These are phyloP conservation scores for Trichomonascaceae sp. DNA, from an alignment of 1,139 yeast genomes.

Conservation along the genomic window DNA sequence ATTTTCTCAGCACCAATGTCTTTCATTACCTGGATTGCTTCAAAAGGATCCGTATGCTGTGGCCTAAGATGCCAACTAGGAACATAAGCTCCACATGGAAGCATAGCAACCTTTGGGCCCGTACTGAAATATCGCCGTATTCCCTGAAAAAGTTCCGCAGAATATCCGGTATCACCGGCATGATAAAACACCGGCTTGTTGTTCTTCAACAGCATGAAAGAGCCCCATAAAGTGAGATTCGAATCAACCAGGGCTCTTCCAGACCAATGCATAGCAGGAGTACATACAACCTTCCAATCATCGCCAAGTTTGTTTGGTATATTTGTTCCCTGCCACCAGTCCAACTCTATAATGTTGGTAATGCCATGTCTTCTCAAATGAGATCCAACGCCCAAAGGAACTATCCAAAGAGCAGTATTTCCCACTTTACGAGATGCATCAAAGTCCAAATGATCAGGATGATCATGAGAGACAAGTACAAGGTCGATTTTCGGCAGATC, in stretches of 20 bases:
- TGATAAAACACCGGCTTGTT: slow-evolving; percentile 73
- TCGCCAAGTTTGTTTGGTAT: slow-evolving; percentile 35
- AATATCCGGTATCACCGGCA: slow-evolving; percentile 94
- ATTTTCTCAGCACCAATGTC: slow-evolving; percentile 57
- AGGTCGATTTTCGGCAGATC: slow-evolving; percentile 65
- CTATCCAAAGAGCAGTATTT: slow-evolving; percentile 67
- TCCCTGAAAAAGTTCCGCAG: slow-evolving; percentile 57
- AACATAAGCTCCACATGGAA: slow-evolving; percentile 93
- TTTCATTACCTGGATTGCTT: slow-evolving; percentile 60
- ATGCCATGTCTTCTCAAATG: slow-evolving; percentile 54
- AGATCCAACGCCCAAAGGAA: slow-evolving; percentile 69
- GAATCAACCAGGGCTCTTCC: slow-evolving; percentile 76
- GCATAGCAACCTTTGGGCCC: slow-evolving; percentile 57
- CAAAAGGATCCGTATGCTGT: slow-evolving; percentile 79
- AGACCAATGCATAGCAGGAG: slow-evolving; percentile 98
- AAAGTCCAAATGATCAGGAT: slow-evolving; percentile 86
- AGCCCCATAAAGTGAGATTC: slow-evolving; percentile 81
- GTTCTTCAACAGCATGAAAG: slow-evolving; percentile 61
- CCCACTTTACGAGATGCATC: slow-evolving; percentile 54
- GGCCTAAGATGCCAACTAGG: slow-evolving; percentile 94
- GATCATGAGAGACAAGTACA: slow-evolving; percentile 84
- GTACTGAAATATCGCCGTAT: slow-evolving; percentile 62
- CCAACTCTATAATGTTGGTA: slow-evolving; percentile 56
- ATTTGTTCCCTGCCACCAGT: slow-evolving; percentile 81
- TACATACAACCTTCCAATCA: slow-evolving; percentile 72